Base-by-base conservation (phyloP, 305 asterid species). In the Fraxinus angustifolia region DNA sequence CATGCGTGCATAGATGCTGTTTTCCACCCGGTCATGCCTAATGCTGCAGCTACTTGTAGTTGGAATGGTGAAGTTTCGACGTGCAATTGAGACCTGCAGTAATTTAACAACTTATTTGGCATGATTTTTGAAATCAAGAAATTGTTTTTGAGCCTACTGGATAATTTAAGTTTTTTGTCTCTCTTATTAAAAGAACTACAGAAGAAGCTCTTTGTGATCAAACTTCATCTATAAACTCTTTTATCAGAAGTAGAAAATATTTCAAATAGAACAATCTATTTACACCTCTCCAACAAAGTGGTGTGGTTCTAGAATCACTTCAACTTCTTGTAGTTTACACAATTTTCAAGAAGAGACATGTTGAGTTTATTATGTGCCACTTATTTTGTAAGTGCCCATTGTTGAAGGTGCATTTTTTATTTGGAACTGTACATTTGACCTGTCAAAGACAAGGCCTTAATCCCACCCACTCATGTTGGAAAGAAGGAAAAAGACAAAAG, bases 41-140 rank as follows among this genome's bases (percentile, higher is more conserved):
- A 85, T 76, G 93, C 90, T 3, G 86, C 92, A 80, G 98, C 97
- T 82, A 85, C 91, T 76, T 91, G 95, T 87, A 86, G 97, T 77
- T 96, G 99, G 97, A 87, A 80, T 21, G 99, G 99, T 31, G 89
- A 89, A 84, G 79, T 92, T 82, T 84, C 81, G 3, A 89, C 91
- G 42, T 80, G 77, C 65, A 65, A 65, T 65, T 65, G 34, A 65
- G 6, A 26, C 12, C 2, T 8, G 31, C 4, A 17, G 0, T 19
- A 58, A 17, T 8, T 56, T 17, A 0, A n/a, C 2, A 4, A 0
- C 8, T 0, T 53, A 16, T 53, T 53, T 53, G 50, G 1, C 50
- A 42, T 42, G 50, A 42, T 3, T 42, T 42, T 42, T 42, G 50
- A 42, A 42, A 42, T 10, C 14, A 42, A 10, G 1, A 42, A 10